Evolutionary conservation across 2,329 filamentous ascomycete species (phyloP), one percentile per base, ranked within the genome.

Genomic region (Ceratocystis colombiana): DNA sequence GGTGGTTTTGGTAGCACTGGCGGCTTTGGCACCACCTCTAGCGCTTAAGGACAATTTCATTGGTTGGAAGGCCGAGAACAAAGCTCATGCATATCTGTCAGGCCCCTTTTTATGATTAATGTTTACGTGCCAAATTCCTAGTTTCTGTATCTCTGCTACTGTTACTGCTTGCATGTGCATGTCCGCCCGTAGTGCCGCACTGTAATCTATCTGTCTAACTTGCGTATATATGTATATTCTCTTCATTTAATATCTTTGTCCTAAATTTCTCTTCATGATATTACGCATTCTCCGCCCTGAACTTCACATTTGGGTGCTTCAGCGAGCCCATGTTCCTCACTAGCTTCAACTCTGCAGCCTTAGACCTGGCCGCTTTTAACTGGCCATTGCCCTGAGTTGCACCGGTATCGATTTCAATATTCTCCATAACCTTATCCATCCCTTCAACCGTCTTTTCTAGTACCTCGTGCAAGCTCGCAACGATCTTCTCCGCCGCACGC

Each of bases 1-100:
- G 93, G 92, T 30, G 94, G 92, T 1, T 96, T 96, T 73, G 92
- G 92, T 65, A 96, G 90, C 76, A 96, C 92, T 44, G 92, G 91
- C n/a, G 67, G 64, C 57, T 68, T 68, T 22, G 64, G 67, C 25
- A 8, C 64, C 8, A 45, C 50, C 10, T 59, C 64, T 53, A 41
- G 10, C 4, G 37, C 37, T 15, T 41, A 41, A 15, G 37, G 12
- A 15, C 37, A 41, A 53, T 20, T 48, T 48, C 2, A 8, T 53
- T 53, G 10, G 10, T 15, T 5, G 10, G 37, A 41, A 41, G 37
- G 37, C 37, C 15, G 12, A 41, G 37, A 12, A 41, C 37, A 15
- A 41, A 41, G 37, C 37, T 10, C 10, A 53, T 6, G 48, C 48
- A 53, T 53, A 28, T 53, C 25, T 53, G 15, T 22, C 48, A 28